Percentiles rank a stretch among this genome's conserved stretches.
Evolutionary conservation across 768 basidiomycete genomes (phyloP).

Genomic region (Cantharellus cinnabarinus): DNA sequence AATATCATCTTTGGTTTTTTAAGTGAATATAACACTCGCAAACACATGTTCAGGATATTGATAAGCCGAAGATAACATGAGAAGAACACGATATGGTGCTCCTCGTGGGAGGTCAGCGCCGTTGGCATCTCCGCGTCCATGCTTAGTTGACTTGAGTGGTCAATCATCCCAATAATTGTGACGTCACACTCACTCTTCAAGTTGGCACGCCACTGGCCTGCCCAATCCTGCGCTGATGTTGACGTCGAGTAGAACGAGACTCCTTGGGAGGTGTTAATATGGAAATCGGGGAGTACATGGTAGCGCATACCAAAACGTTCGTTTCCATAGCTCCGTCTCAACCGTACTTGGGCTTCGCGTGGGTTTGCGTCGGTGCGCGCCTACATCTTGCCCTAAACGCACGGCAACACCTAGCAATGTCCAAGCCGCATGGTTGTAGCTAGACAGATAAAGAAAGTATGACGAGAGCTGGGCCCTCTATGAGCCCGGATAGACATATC

Average conservation of each 20-base stretch:
- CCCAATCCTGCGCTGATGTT: background rate
- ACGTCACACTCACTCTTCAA: background rate
- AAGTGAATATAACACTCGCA: conserved; percentile 3
- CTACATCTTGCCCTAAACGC: conserved; percentile 1
- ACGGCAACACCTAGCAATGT: background rate
- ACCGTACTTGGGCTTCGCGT: background rate
- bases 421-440: background rate
- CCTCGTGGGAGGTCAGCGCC: conserved; percentile 2
- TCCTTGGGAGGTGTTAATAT: background rate
- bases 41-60: background rate
- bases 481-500: background rate
- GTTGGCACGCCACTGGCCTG: background rate
- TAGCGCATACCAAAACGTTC: conserved; percentile 3
- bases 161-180: background rate
- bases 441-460: background rate
- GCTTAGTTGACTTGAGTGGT: background rate
- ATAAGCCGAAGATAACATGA: background rate
- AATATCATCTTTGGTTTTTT: conserved; percentile 1
- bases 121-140: conserved; percentile 2
- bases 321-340: conserved; percentile 4
- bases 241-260: background rate
- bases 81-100: conserved; percentile 1
- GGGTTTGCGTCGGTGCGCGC: conserved; percentile 1
- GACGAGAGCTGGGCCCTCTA: background rate
- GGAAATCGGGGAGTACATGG: background rate